phyloP scores from a whole-genome alignment of 2,329 filamentous ascomycete genomes.

The Colletotrichum eleusines region DNA sequence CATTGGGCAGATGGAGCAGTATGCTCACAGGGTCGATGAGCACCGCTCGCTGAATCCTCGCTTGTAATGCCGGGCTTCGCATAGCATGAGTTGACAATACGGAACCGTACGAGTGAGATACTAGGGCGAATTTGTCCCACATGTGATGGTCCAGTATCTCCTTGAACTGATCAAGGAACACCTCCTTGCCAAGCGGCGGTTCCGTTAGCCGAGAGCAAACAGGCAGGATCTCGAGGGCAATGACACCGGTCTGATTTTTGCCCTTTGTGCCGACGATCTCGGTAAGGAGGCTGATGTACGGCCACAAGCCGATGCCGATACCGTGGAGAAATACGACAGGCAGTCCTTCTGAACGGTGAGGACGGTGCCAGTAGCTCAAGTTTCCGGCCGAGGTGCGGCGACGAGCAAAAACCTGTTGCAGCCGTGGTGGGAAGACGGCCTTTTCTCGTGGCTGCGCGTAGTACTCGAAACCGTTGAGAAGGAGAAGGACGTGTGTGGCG shows the following conservation, averaged over 20 bases:
- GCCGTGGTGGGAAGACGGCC: constrained; percentile 18
- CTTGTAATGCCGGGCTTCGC: constrained; percentile 58
- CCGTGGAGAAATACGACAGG: constrained; percentile 79
- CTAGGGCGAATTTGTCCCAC: constrained; percentile 70
- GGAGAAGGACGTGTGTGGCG: constrained; percentile 58
- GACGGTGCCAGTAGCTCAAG: constrained; percentile 74
- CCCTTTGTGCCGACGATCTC: constrained; percentile 56
- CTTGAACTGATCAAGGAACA: constrained; percentile 68
- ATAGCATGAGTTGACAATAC: constrained; percentile 73
- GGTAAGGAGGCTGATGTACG: constrained; percentile 69
- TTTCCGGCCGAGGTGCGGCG: constrained; percentile 60
- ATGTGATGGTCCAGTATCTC: constrained; percentile 68
- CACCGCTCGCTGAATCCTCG: constrained; percentile 62
- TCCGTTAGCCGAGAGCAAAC: constrained; percentile 72
- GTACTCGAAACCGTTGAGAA: constrained; percentile 63
- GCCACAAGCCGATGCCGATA: constrained; percentile 75
- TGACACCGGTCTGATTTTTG: constrained; percentile 67
- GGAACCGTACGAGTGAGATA: constrained; percentile 72
- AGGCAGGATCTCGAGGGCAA: constrained; percentile 75
- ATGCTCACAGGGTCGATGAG: constrained; percentile 74
- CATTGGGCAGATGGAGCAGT: constrained; percentile 75
- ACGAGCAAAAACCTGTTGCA: constrained; percentile 45
- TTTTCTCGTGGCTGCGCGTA: constrained; percentile 56
- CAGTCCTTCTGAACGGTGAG: constrained; percentile 67
- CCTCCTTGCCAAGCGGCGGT: constrained; percentile 61